phyloP scores from a whole-genome alignment of 2,329 filamentous ascomycete species.

The Pseudogymnoascus destructans region DNA sequence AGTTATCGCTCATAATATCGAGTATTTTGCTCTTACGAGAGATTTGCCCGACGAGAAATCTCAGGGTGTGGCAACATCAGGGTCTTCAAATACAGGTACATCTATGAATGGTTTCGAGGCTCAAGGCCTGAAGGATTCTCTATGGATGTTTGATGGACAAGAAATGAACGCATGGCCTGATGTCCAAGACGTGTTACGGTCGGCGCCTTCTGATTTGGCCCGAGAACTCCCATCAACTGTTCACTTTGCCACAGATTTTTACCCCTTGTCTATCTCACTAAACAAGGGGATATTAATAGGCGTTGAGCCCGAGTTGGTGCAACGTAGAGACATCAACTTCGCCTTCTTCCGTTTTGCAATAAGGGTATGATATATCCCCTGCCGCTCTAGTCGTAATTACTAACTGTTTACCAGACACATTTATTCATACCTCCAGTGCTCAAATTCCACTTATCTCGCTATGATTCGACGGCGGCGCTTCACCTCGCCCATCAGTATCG shows the following conservation, averaged over 20 bases:
- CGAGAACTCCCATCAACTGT: constrained; percentile 64
- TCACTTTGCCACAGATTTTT: constrained; percentile 81
- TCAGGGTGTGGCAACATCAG: constrained; percentile 12
- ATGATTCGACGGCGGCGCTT: constrained; percentile 68
- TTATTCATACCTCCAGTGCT: constrained; percentile 84
- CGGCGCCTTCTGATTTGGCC: constrained; percentile 49
- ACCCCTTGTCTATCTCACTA: constrained; percentile 77
- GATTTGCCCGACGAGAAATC: constrained; percentile 48
- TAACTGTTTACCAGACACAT: constrained; percentile 53
- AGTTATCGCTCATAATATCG: constrained; percentile 87
- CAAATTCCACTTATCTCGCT: constrained; percentile 61
- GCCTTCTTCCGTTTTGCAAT: constrained; percentile 81
- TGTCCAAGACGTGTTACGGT: constrained; percentile 67
- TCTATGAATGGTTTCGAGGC: constrained; percentile 11
- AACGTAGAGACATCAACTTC: constrained; percentile 82
- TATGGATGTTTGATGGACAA: constrained; percentile 88
- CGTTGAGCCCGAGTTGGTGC: constrained; percentile 84
- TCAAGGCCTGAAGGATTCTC: constrained; percentile 55
- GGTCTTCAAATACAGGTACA: constrained; percentile 11
- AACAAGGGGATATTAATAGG: constrained; percentile 83
- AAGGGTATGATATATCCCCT: constrained; percentile 44
- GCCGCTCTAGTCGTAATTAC: not conserved
- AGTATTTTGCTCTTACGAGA: constrained; percentile 86
- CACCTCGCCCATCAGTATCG: constrained; percentile 76
- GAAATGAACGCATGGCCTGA: constrained; percentile 83